A percentile compares a stretch with the other conserved stretches of the same genome.
Conservation (phyloP, 2,329 filamentous ascomycete species). For the Plenodomus tracheiphilus region DNA sequence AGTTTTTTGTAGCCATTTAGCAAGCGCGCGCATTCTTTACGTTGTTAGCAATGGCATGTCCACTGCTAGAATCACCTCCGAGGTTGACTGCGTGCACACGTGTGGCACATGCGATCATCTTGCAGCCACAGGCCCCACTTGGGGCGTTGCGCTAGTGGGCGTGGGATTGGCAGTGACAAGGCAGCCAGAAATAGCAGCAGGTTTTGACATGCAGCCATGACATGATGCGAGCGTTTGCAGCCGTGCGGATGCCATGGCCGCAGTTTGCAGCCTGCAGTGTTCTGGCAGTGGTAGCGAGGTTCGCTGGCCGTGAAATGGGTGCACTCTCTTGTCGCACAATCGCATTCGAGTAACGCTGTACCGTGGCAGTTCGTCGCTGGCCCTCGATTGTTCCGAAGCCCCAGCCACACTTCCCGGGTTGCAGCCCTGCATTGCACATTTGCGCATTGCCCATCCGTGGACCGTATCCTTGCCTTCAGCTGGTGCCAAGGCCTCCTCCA, state of each 20-base stretch:
- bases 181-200: constrained; percentile 29
- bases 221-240: constrained; percentile 11
- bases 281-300: no score
- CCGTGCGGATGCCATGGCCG: constrained; percentile 18
- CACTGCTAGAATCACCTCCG: no score
- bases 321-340: background rate
- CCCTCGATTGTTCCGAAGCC: background rate
- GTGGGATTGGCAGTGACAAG: no score
- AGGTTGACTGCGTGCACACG: no score
- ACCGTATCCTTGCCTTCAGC: constrained; percentile 18
- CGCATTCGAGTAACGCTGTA: background rate
- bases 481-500: constrained; percentile 22
- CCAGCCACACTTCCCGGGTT: constrained; percentile 21
- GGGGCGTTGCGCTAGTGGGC: constrained; percentile 17
- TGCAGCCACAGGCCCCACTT: constrained; percentile 15
- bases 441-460: background rate
- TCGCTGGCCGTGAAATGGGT: no score
- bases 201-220: constrained; percentile 12
- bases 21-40: constrained; percentile 12
- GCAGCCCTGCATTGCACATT: constrained; percentile 19
- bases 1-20: constrained; percentile 12
- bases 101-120: constrained; percentile 11
- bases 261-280: background rate
- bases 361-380: background rate
- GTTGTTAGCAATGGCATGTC: no score